These are phyloP conservation scores for Triadica sebifera DNA, from an alignment of 345 rosid species.

Conservation along the genomic window DNA sequence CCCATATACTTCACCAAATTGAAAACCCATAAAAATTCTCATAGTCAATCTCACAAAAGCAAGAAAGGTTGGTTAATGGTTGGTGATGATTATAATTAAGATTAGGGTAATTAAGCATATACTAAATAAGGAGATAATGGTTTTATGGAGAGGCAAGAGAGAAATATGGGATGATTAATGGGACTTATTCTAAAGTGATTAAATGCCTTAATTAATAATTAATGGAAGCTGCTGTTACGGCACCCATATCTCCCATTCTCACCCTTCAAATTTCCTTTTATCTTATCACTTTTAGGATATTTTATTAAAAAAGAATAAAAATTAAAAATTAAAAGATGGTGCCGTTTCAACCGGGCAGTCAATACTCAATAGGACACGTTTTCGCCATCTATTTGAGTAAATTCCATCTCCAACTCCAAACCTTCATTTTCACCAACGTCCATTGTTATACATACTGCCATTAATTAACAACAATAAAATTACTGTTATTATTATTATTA, in stretches of 20 bases:
- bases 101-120: not conserved
- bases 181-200: conserved; percentile 17
- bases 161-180: not conserved
- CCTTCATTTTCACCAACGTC: conserved; percentile 3
- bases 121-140: not conserved
- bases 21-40: no score
- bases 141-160: not conserved
- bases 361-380: conserved; percentile 17
- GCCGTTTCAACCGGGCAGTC: conserved; percentile 42
- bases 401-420: not conserved
- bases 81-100: not conserved
- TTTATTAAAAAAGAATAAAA: not conserved
- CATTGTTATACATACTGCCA: not conserved
- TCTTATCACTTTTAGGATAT: conserved; percentile 2
- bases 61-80: not conserved
- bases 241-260: conserved; percentile 14
- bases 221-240: conserved; percentile 13
- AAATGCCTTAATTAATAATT: not conserved
- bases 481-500: no score
- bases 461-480: not conserved
- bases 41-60: no score
- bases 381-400: no score
- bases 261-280: not conserved
- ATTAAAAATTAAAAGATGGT: not conserved
- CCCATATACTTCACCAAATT: no score